phyloP scores from a whole-genome alignment of 192 early-diverging fungal species.

The Entophlyctis luteolus region DNA sequence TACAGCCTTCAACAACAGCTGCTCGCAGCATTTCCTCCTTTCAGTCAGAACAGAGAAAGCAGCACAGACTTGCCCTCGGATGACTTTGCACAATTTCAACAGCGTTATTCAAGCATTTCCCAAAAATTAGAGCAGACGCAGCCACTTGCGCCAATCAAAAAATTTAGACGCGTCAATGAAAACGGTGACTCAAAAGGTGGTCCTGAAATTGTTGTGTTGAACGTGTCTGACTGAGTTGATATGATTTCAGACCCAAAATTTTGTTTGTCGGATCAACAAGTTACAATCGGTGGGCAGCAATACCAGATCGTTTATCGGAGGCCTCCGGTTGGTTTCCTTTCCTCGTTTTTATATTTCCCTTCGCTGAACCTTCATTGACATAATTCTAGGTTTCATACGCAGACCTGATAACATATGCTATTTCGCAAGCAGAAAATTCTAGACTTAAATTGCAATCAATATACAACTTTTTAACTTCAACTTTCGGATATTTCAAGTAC shows the following conservation, averaged over 20 bases:
- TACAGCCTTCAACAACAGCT: too few species aligned
- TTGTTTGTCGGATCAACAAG: constrained; percentile 9
- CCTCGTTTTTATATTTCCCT: not conserved
- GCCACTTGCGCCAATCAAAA: too few species aligned
- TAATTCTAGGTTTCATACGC: constrained; percentile 25
- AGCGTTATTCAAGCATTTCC: too few species aligned
- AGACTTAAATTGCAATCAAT: constrained; percentile 21
- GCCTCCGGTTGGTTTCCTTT: constrained; percentile 15
- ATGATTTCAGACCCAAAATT: constrained; percentile 21
- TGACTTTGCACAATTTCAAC: too few species aligned
- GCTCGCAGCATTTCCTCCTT: too few species aligned
- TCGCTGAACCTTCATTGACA: not conserved
- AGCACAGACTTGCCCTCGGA: too few species aligned
- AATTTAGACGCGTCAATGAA: too few species aligned
- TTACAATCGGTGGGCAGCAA: not conserved
- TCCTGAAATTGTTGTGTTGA: too few species aligned
- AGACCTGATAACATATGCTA: constrained; percentile 28
- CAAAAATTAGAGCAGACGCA: too few species aligned
- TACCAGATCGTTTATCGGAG: constrained; percentile 20
- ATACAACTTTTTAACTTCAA: constrained; percentile 21
- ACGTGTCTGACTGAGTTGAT: too few species aligned
- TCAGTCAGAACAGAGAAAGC: too few species aligned
- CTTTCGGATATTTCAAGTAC: constrained; percentile 30
- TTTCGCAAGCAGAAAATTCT: constrained; percentile 6
- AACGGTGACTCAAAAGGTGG: too few species aligned